Evolutionary conservation across 345 rosid species (phyloP).

Genomic region (Bruguiera sexangula): DNA sequence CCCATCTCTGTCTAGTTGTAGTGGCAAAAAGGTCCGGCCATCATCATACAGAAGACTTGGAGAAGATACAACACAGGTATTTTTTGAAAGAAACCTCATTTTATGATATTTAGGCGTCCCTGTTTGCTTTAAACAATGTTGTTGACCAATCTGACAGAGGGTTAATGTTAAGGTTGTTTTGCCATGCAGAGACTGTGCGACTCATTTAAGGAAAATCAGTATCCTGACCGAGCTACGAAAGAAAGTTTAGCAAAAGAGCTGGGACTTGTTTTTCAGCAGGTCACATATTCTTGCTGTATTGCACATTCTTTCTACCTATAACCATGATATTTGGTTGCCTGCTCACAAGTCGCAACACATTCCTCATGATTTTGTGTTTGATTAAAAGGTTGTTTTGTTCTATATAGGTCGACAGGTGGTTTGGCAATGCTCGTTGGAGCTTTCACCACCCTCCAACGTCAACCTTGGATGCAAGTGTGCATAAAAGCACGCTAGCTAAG

Average conservation of each 20-base stretch:
- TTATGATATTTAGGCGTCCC: too few relatives aligned
- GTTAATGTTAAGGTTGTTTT: constrained; percentile 12
- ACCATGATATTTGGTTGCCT: too few relatives aligned
- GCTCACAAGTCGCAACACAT: background rate
- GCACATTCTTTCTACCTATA: background rate
- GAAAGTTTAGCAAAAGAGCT: constrained; percentile 68
- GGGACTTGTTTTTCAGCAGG: constrained; percentile 59
- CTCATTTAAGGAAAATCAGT: constrained; percentile 59
- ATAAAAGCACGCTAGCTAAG: constrained; percentile 16
- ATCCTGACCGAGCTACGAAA: constrained; percentile 58
- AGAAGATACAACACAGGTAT: constrained; percentile 63
- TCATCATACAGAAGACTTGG: constrained; percentile 46
- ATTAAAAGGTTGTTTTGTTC: too few relatives aligned
- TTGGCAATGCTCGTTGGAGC: constrained; percentile 73
- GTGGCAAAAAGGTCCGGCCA: constrained; percentile 24
- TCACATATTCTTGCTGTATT: constrained; percentile 19
- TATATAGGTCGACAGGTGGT: constrained; percentile 77
- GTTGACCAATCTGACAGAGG: too few relatives aligned
- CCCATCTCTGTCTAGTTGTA: constrained; percentile 26
- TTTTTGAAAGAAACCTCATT: background rate
- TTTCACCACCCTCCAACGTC: constrained; percentile 39
- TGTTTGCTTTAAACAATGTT: too few relatives aligned
- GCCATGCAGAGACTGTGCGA: constrained; percentile 50
- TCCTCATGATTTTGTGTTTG: too few relatives aligned
- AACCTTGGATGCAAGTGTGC: background rate